Percentiles rank a stretch among this genome's conserved stretches.
These are phyloP conservation scores for Globisporangium ultimum DNA, from an alignment of 352 stramenopile species.

Conservation along the genomic window DNA sequence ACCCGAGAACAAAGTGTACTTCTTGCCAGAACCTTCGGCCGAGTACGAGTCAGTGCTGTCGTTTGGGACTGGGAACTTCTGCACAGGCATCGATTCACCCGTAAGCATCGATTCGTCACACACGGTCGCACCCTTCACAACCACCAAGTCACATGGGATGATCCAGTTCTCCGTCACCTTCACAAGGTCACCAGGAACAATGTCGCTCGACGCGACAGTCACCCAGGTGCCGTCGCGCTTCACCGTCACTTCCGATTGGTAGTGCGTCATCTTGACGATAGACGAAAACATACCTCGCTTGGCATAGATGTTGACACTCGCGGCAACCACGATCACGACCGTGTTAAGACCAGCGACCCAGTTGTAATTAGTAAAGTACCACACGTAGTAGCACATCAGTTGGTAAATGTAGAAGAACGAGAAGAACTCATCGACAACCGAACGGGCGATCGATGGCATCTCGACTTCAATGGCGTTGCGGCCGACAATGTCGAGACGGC, in stretches of 20 bases:
- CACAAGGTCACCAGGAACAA: constrained; percentile 72
- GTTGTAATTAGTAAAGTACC: constrained; percentile 70
- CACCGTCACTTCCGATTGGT: constrained; percentile 63
- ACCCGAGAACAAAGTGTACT: constrained; percentile 87
- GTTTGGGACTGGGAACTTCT: constrained; percentile 69
- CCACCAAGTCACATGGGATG: constrained; percentile 66
- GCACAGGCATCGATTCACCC: constrained; percentile 84
- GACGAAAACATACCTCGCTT: constrained; percentile 56
- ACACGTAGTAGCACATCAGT: constrained; percentile 87
- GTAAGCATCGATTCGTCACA: constrained; percentile 78
- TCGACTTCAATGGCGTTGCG: constrained; percentile 60
- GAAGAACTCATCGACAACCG: constrained; percentile 64
- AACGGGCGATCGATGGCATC: constrained; percentile 51
- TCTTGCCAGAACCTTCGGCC: constrained; percentile 58
- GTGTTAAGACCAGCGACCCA: constrained; percentile 60
- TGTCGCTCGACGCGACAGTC: constrained; percentile 38
- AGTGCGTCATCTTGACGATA: constrained; percentile 63
- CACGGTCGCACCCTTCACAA: constrained; percentile 63
- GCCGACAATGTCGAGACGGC: constrained; percentile 46
- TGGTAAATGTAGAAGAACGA: constrained; percentile 79
- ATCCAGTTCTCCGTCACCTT: constrained; percentile 62
- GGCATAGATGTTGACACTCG: constrained; percentile 59
- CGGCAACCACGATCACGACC: constrained; percentile 49
- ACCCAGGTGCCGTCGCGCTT: constrained; percentile 50
- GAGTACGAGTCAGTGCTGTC: constrained; percentile 54